phyloP scores from a whole-genome alignment of 805 yeast genomes.

The Yamadazyma scolyti region DNA sequence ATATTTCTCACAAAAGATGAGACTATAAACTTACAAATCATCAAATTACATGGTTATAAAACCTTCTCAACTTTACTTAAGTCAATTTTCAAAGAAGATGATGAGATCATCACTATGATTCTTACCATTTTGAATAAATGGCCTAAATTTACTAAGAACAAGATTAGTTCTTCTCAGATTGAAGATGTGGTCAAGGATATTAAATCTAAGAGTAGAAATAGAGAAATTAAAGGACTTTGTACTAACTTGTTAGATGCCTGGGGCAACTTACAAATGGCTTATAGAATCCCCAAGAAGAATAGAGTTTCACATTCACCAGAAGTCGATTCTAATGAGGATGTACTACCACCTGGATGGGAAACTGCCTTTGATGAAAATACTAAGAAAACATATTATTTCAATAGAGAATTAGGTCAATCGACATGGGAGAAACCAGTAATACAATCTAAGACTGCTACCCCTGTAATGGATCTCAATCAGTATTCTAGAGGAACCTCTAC shows the following conservation, averaged over 20 bases:
- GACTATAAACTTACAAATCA: slow-evolving; percentile 52
- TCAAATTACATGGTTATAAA: slow-evolving; percentile 83
- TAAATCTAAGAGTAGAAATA: slow-evolving; percentile 16
- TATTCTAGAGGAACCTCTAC: too few species aligned
- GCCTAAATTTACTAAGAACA: slow-evolving; percentile 67
- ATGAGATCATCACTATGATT: slow-evolving; percentile 42
- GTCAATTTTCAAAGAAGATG: slow-evolving; percentile 21
- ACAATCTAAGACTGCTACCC: neutral
- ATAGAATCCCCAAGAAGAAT: slow-evolving; percentile 69
- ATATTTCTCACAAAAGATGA: slow-evolving; percentile 51
- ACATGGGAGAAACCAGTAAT: slow-evolving; percentile 59
- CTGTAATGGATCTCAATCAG: neutral
- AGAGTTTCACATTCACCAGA: slow-evolving; percentile 1
- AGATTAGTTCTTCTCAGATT: slow-evolving; percentile 69
- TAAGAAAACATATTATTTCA: slow-evolving; percentile 51
- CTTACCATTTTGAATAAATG: slow-evolving; percentile 53
- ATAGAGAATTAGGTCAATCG: slow-evolving; percentile 43
- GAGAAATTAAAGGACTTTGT: slow-evolving; percentile 33
- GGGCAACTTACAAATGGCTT: slow-evolving; percentile 76
- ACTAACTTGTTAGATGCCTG: slow-evolving; percentile 56
- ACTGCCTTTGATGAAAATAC: slow-evolving; percentile 46
- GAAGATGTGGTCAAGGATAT: slow-evolving; percentile 57
- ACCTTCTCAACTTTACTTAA: slow-evolving; percentile 63
- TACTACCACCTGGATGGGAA: slow-evolving; percentile 68
- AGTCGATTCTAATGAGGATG: neutral